These are phyloP conservation scores for Curvularia sp. DNA, from an alignment of 2,329 filamentous ascomycete species.

Conservation along the genomic window DNA sequence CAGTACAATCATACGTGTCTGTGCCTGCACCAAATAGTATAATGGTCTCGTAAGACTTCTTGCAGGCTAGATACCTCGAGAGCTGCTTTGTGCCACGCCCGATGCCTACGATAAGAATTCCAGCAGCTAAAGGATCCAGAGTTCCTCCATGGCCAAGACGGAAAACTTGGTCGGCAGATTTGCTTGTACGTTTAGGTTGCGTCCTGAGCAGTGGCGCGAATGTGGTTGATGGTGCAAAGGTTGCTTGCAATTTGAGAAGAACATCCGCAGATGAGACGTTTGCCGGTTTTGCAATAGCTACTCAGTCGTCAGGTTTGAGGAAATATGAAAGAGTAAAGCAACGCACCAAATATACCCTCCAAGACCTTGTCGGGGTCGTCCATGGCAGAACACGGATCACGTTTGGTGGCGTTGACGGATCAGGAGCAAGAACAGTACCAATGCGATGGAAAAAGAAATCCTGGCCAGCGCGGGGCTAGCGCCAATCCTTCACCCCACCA, in stretches of 20 bases:
- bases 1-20: conserved; percentile 40
- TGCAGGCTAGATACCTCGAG: conserved; percentile 35
- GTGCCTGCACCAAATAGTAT: conserved; percentile 41
- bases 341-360: conserved; percentile 36
- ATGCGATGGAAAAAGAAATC: conserved; percentile 7
- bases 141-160: conserved; percentile 44
- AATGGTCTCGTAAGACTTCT: conserved; percentile 40
- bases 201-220: conserved; percentile 25
- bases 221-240: conserved; percentile 27
- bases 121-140: conserved; percentile 40
- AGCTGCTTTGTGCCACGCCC: conserved; percentile 42
- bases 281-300: conserved; percentile 35
- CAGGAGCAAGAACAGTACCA: neutral
- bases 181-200: conserved; percentile 32
- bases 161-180: conserved; percentile 33
- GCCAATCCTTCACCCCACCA: conserved; percentile 1
- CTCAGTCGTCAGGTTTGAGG: neutral
- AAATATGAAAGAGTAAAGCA: no score
- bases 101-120: conserved; percentile 42
- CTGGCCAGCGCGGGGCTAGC: conserved; percentile 5
- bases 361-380: conserved; percentile 17
- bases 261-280: conserved; percentile 33
- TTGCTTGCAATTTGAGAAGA: conserved; percentile 31
- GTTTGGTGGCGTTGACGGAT: conserved; percentile 2
- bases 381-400: conserved; percentile 8